A percentile compares a stretch with the other conserved stretches of the same genome.
Evolutionary conservation across 2,329 filamentous ascomycete species (phyloP).

Genomic region (Triangularia verruculosa): DNA sequence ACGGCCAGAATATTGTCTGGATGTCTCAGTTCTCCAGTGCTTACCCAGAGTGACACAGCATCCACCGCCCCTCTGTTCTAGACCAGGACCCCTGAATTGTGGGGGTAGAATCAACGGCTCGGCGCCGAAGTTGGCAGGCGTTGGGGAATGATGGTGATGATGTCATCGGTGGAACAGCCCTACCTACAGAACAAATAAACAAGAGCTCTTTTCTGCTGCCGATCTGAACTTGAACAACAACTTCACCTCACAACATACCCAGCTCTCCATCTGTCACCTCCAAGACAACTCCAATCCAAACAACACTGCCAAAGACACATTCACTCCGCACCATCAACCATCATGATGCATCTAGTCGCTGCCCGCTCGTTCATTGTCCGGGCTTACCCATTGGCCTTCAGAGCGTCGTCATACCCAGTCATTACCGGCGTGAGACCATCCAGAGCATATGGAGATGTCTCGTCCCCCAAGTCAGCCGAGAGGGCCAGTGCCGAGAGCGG

Average conservation of each 20-base stretch:
- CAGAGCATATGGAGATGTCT: conserved; percentile 10
- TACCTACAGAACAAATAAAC: neutral
- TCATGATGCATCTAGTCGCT: conserved; percentile 6
- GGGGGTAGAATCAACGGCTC: neutral
- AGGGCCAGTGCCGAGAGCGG: conserved; percentile 29
- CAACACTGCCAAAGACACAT: neutral
- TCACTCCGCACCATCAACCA: neutral
- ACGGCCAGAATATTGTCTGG: neutral
- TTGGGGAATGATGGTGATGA: neutral
- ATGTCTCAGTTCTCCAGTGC: neutral
- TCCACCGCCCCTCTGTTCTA: neutral
- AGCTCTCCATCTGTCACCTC: neutral
- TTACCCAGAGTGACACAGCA: neutral
- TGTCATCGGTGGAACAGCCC: conserved; percentile 2
- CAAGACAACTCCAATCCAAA: neutral
- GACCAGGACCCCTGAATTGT: neutral
- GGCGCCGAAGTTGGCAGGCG: neutral
- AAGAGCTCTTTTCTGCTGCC: neutral
- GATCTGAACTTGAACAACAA: neutral
- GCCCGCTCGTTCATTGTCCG: neutral
- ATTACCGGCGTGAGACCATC: neutral
- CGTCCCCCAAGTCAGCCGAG: conserved; percentile 28
- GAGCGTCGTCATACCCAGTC: neutral
- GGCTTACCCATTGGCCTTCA: conserved; percentile 8
- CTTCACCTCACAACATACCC: neutral